phyloP scores from a whole-genome alignment of 169 alveolate genomes.

The Plasmodium blacklocki region DNA sequence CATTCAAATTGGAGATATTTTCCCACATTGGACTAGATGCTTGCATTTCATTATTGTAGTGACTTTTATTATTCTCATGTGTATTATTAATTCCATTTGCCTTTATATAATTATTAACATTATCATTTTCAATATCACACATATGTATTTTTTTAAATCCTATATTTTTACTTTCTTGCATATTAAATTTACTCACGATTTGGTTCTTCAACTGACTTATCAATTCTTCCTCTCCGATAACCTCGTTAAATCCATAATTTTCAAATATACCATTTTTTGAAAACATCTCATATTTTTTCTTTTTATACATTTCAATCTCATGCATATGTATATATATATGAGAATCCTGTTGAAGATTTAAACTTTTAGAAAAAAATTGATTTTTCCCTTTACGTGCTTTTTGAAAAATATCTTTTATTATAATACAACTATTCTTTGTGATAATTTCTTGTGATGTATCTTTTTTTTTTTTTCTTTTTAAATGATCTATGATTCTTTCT shows the following conservation, averaged over 20 bases:
- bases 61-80: background rate
- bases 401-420: background rate
- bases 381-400: background rate
- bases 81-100: background rate
- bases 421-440: background rate
- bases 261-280: background rate
- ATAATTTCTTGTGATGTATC: background rate
- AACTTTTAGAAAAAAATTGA: slow-evolving; percentile 31
- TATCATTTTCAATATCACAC: background rate
- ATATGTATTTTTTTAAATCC: too few relatives aligned
- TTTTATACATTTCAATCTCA: slow-evolving; percentile 55
- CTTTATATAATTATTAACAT: background rate
- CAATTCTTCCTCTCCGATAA: slow-evolving; percentile 32
- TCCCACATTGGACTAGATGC: too few relatives aligned
- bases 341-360: slow-evolving; percentile 35
- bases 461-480: background rate
- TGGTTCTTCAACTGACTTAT: slow-evolving; percentile 10
- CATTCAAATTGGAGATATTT: background rate
- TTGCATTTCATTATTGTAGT: too few relatives aligned
- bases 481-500: slow-evolving; percentile 32
- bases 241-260: slow-evolving; percentile 13
- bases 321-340: slow-evolving; percentile 25
- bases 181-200: slow-evolving; percentile 10
- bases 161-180: background rate
- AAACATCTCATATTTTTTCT: background rate